Percentiles rank a stretch among this genome's conserved stretches.
Conservation (phyloP, 495 filamentous ascomycete genomes). For the Daldinia grandis region DNA sequence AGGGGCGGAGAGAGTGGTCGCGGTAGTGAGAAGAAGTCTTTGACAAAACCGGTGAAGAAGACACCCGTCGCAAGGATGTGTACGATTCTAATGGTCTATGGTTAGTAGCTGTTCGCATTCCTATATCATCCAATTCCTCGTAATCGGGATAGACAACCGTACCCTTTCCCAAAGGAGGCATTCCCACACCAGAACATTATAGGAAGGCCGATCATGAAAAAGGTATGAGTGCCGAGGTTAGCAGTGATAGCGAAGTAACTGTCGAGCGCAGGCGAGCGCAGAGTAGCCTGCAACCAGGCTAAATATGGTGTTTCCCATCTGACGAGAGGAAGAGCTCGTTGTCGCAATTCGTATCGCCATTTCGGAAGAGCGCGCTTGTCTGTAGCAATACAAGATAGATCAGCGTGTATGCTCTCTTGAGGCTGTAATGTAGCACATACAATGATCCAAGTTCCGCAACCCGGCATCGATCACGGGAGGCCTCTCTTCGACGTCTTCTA, state of each 20-base stretch:
- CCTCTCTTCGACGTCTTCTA: slow-evolving; percentile 34
- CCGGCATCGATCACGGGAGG: slow-evolving; percentile 72
- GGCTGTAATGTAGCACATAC: slow-evolving; percentile 56
- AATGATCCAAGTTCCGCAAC: slow-evolving; percentile 76
- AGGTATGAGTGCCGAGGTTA: slow-evolving; percentile 97
- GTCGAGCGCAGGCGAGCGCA: slow-evolving; percentile 83
- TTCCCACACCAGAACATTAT: slow-evolving; percentile 97
- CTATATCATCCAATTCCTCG: not conserved
- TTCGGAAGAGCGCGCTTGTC: slow-evolving; percentile 82
- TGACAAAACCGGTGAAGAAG: slow-evolving; percentile 92
- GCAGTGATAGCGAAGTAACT: slow-evolving; percentile 96
- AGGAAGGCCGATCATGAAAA: slow-evolving; percentile 94
- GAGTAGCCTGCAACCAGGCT: slow-evolving; percentile 78
- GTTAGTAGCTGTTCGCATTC: slow-evolving; percentile 6
- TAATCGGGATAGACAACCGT: slow-evolving; percentile 46
- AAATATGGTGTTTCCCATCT: slow-evolving; percentile 96
- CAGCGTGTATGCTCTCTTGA: slow-evolving; percentile 1
- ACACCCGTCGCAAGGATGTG: slow-evolving; percentile 89
- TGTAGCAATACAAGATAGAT: slow-evolving; percentile 48
- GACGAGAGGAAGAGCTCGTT: slow-evolving; percentile 82
- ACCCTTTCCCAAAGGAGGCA: slow-evolving; percentile 82
- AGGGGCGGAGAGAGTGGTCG: slow-evolving; percentile 92
- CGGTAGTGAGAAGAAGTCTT: slow-evolving; percentile 94
- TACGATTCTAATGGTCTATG: slow-evolving; percentile 68
- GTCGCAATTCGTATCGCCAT: slow-evolving; percentile 89